Base-by-base conservation (phyloP, 192 early-diverging fungal species). In the Phlyctochytrium planicorne region DNA sequence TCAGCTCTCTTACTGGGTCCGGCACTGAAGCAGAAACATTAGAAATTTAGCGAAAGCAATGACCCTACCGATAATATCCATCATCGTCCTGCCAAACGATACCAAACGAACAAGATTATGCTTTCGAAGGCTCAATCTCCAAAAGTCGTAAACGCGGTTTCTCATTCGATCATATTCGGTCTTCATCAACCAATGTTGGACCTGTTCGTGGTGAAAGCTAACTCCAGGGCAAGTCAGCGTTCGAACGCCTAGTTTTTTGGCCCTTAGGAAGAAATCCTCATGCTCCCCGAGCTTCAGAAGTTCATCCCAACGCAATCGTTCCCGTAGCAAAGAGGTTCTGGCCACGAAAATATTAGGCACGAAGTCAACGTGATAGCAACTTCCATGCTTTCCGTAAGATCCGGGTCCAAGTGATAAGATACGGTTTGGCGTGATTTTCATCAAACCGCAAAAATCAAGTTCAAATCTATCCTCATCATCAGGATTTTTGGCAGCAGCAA, bases 261-360 rank as follows among this genome's bases (percentile, higher is more conserved):
- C 68, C 31, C 74, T 67, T 55, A 75, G 64, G 35, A 75, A 75
- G 59, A 75, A 75, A 40, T 75, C 74, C 53, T 75, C 74, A 35
- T 75, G 74, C 53, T 75, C 74, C 24, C 74, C 74, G 12, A 75
- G 64, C 40, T 75, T 75, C 20, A 75, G 70, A 16, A 62, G 53
- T 35, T 75, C 74, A 35, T 75, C 74, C 74, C 74, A 75, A 34
- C 57, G 31, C 24, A 75, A n/a, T 23, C 10, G 2, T 3, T 65
- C 40, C 64, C 67, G 10, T n/a, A 75, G 53, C 29, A 70, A 60
- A 31, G 36, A 6, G 17, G 74, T 73, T 31, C 74, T 63, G 30
- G 67, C 74, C 52, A 75, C 60, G 62, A 75, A 75, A 14, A 75
- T 56, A 56, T 75, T 75, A 32, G 74, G 74, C 0, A 75, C 74